Base-by-base conservation (phyloP, 2,329 filamentous ascomycete genomes). In the Penicillium sp. region DNA sequence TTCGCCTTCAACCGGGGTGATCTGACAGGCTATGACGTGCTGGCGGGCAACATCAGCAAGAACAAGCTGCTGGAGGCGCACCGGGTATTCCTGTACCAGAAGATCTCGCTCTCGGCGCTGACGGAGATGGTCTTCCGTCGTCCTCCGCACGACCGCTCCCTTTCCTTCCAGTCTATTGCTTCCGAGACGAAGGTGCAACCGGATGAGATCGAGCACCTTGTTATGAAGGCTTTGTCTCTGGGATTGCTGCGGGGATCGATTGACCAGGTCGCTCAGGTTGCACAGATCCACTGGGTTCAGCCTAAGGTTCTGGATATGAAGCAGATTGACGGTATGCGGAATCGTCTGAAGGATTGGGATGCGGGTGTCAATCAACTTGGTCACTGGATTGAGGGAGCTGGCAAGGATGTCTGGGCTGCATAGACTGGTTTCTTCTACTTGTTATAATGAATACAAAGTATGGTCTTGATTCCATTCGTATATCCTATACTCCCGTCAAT, bases 191-290 rank as follows among this genome's bases (percentile, higher is more conserved):
- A 95, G 73, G 91, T 99, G 43, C 81, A 84, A 61, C 82, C 84
- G 2, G 84, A 93, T 64, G 89, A 97, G 75, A 97, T 99, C 61
- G 93, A 99, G 78, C 92, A 97, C 70, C 76, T 99, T 57, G 88
- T 99, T 64, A 99, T 99, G 93, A 97, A 96, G 79, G 93, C 93
- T n/a, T 75, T 99, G 63, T 96, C 91, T 66, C 74, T 99, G 61
- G 93, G 93, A 0, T 77, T 99, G 60, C 76, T 99, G 60, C 82
- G 87, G 60, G 93, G 93, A 38, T 93, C 88, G 49, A 97, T 99
- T 63, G 93, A 99, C 70, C 92, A 99, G 75, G 93, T 99, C 28
- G 89, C 89, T 40, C 86, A 91, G 72, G 84, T 97, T 59, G 93
- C 93, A 36, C 84, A 91, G 68, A 96, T 99, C 73, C 92, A 92